A percentile compares a stretch with the other conserved stretches of the same genome.
These are phyloP conservation scores for Bacidia rubella DNA, from an alignment of 495 filamentous ascomycete species.

Conservation along the genomic window DNA sequence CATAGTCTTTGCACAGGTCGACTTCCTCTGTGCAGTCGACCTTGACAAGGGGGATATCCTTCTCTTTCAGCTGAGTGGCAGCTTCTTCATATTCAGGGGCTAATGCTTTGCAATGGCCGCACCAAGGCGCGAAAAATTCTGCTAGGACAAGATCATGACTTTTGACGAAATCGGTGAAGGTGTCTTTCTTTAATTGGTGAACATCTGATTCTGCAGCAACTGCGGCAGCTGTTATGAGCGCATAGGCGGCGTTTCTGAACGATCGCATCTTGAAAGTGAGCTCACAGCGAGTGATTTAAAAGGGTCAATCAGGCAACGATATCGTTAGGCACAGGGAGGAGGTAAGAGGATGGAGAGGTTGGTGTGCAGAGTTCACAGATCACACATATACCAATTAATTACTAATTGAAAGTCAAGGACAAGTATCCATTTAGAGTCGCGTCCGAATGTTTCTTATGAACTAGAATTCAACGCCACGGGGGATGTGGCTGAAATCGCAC, in stretches of 20 bases:
- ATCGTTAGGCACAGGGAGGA: not conserved
- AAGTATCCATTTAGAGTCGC: no score
- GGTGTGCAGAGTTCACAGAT: no score
- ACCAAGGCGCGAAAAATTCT: conserved; percentile 99
- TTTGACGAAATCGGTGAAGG: conserved; percentile 72
- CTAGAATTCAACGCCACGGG: no score
- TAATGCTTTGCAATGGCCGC: conserved; percentile 95
- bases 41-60: conserved; percentile 84
- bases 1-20: conserved; percentile 77
- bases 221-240: conserved; percentile 44
- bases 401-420: no score
- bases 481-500: no score
- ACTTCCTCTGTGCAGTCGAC: conserved; percentile 93
- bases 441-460: no score
- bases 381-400: no score
- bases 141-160: conserved; percentile 79
- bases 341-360: not conserved
- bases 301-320: not conserved
- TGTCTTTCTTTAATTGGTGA: conserved; percentile 67
- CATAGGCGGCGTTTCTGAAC: conserved; percentile 41
- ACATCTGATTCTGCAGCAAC: conserved; percentile 73
- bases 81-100: conserved; percentile 88
- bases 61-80: conserved; percentile 85
- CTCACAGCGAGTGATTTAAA: no score
- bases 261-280: conserved; percentile 42